Evolutionary conservation across 352 stramenopile species (phyloP).

Genomic region (Phytophthora sansomeana): DNA sequence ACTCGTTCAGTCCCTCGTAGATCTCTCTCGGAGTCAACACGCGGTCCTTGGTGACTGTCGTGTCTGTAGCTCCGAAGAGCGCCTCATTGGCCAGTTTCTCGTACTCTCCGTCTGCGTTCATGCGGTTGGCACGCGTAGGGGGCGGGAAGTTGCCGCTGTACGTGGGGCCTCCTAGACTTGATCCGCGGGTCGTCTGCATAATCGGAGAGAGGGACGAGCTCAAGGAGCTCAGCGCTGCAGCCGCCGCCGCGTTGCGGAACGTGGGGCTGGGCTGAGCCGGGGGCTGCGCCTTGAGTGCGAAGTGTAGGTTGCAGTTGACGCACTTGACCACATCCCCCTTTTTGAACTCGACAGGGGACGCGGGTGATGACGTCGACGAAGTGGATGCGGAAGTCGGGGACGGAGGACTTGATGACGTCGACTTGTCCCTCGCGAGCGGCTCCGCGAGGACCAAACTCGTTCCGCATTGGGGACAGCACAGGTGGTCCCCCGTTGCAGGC

Average conservation of each 20-base stretch:
- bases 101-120: conserved; percentile 80
- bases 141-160: conserved; percentile 37
- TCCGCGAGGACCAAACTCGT: conserved; percentile 58
- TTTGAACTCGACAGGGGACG: conserved; percentile 54
- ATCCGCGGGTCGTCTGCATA: conserved; percentile 55
- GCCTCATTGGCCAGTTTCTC: conserved; percentile 78
- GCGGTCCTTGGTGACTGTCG: conserved; percentile 43
- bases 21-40: conserved; percentile 94
- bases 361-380: conserved; percentile 29
- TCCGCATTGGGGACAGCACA: conserved; percentile 78
- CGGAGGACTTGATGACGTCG: conserved; percentile 26
- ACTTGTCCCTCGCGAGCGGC: conserved; percentile 36
- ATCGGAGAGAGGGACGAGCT: conserved; percentile 62
- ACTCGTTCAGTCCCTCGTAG: conserved; percentile 95
- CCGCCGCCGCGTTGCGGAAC: conserved; percentile 71
- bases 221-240: conserved; percentile 71
- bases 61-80: conserved; percentile 22
- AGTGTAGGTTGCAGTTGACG: conserved; percentile 73
- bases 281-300: conserved; percentile 65
- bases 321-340: conserved; percentile 85
- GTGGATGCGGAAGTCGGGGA: not conserved
- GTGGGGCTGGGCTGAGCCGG: conserved; percentile 36
- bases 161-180: conserved; percentile 38
- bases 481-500: conserved; percentile 24
- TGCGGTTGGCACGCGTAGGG: conserved; percentile 37